Conservation (phyloP, 495 filamentous ascomycete genomes). For the Daldinia grandis region DNA sequence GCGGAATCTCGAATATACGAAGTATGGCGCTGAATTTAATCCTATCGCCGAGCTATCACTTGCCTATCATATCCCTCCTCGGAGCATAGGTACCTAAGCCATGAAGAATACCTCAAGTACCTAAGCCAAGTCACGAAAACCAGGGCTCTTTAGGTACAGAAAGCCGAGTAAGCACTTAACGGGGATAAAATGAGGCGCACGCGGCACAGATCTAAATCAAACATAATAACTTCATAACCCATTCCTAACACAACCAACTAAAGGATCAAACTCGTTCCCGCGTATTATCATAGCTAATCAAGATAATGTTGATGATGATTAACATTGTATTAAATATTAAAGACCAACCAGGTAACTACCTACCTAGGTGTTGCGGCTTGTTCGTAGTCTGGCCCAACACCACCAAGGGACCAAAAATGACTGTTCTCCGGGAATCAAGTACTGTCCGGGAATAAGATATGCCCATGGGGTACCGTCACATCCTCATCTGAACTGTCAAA, state of each 20-base stretch:
- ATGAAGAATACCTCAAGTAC: neutral
- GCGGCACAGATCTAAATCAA: neutral
- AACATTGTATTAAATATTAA: neutral
- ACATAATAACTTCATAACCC: neutral
- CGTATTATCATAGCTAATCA: neutral
- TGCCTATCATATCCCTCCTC: neutral
- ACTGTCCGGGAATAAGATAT: slow-evolving; percentile 2
- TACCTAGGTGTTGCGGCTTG: neutral
- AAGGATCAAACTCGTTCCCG: neutral
- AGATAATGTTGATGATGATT: neutral
- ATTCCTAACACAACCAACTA: neutral
- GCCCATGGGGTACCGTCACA: slow-evolving; percentile 3
- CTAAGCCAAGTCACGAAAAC: neutral
- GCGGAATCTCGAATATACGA: slow-evolving; percentile 8
- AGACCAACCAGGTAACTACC: too few relatives aligned
- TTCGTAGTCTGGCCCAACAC: neutral
- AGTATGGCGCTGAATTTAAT: neutral
- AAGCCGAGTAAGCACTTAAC: neutral
- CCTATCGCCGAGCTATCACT: neutral
- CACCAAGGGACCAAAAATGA: neutral
- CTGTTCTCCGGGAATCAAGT: neutral
- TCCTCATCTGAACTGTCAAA: slow-evolving; percentile 33
- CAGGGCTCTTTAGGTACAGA: neutral
- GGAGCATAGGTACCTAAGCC: neutral
- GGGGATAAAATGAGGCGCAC: neutral